Conservation (phyloP, 768 basidiomycete species). For the Trametes coccinea region DNA sequence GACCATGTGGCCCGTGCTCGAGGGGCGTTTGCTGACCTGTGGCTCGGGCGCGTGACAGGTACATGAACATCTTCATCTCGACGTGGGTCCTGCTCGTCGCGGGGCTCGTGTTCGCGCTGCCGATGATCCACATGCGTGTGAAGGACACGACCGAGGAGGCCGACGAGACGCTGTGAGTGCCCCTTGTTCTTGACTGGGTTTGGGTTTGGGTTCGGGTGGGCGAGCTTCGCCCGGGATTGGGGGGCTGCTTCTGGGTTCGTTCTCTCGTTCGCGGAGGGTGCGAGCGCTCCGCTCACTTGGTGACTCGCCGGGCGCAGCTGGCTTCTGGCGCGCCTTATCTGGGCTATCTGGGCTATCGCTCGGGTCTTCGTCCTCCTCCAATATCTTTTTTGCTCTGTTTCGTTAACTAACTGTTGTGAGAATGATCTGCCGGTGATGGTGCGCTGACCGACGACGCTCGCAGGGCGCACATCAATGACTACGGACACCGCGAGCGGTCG, state of each 20-base stretch:
- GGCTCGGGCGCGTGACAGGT: slow-evolving; percentile 33
- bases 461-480: slow-evolving; percentile 9
- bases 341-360: too few species aligned
- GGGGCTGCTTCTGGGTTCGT: too few species aligned
- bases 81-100: slow-evolving; percentile 72
- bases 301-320: too few species aligned
- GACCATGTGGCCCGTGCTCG: not conserved
- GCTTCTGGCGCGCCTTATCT: too few species aligned
- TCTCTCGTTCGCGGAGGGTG: too few species aligned
- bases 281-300: too few species aligned
- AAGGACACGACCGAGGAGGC: slow-evolving; percentile 53
- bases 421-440: not conserved
- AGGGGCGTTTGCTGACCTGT: slow-evolving; percentile 1
- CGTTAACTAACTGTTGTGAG: too few species aligned
- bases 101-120: slow-evolving; percentile 65
- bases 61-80: slow-evolving; percentile 71
- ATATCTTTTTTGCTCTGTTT: too few species aligned
- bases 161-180: slow-evolving; percentile 22
- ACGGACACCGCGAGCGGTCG: not conserved
- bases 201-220: not conserved
- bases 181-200: not conserved
- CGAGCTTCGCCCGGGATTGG: too few species aligned
- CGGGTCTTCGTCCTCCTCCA: too few species aligned
- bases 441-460: not conserved
- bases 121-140: slow-evolving; percentile 73